These are phyloP conservation scores for Umbelopsis sp. DNA, from an alignment of 192 early-diverging fungal genomes.

Conservation along the genomic window DNA sequence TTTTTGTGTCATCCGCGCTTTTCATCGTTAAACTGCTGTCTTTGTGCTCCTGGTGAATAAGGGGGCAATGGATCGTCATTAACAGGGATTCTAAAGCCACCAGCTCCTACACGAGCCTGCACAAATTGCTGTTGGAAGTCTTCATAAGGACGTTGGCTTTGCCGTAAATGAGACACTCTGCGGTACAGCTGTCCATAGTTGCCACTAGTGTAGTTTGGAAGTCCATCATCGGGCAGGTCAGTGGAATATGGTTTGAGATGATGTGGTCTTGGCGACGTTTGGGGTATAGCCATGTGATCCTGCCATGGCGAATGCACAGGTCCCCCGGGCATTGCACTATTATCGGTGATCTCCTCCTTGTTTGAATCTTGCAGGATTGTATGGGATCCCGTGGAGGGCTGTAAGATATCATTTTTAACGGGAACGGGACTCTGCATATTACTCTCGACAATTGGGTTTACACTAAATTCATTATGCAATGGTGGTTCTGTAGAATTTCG, in stretches of 20 bases:
- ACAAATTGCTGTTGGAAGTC: conserved; percentile 41
- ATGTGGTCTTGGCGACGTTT: conserved; percentile 4
- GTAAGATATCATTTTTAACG: neutral
- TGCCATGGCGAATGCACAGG: conserved; percentile 23
- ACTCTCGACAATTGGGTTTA: too few species aligned
- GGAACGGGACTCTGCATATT: neutral
- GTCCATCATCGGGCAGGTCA: neutral
- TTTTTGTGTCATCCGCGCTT: neutral
- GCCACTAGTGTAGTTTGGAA: neutral
- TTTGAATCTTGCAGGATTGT: conserved; percentile 4
- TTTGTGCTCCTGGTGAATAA: neutral
- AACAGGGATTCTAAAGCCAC: conserved; percentile 30
- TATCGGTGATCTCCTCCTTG: conserved; percentile 10
- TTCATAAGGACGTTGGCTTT: conserved; percentile 30
- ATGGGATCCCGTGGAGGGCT: neutral
- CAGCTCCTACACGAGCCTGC: conserved; percentile 22
- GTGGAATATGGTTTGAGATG: conserved; percentile 9
- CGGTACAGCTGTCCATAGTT: conserved; percentile 39
- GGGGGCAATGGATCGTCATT: neutral
- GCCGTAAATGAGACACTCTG: conserved; percentile 26
- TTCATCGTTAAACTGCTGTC: neutral
- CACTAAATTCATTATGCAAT: too few species aligned
- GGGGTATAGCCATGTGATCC: conserved; percentile 9
- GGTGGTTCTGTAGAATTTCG: too few species aligned
- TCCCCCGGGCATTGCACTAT: neutral